phyloP scores from a whole-genome alignment of 75 land plant genomes.

The Azolla pinnata region DNA sequence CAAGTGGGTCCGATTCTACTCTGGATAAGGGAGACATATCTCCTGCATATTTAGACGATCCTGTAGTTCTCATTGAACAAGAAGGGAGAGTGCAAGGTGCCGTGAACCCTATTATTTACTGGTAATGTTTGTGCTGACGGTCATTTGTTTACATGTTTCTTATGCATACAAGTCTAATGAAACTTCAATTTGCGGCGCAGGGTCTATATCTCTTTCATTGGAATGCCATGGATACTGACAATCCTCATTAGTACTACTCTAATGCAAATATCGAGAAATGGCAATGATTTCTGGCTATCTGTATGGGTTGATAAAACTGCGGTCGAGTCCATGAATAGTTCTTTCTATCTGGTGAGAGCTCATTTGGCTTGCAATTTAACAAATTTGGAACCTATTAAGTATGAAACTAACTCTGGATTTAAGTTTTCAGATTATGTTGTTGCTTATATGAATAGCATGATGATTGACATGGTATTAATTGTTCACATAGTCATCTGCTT shows the following conservation, averaged over 20 bases:
- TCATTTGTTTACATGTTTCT: too few species aligned
- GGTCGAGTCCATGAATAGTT: slow-evolving; percentile 13
- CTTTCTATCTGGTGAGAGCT: slow-evolving; percentile 49
- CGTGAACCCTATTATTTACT: slow-evolving; percentile 20
- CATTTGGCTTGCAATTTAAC: background rate
- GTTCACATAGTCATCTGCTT: too few species aligned
- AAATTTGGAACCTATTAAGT: too few species aligned
- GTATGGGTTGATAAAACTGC: slow-evolving; percentile 70
- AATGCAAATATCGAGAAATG: slow-evolving; percentile 92
- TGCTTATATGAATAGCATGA: too few species aligned
- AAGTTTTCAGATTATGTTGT: too few species aligned
- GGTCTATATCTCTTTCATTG: slow-evolving; percentile 56
- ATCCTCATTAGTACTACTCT: slow-evolving; percentile 49
- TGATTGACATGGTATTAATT: too few species aligned
- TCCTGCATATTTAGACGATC: slow-evolving; percentile 1
- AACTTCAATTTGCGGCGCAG: slow-evolving; percentile 27
- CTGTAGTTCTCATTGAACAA: slow-evolving; percentile 21
- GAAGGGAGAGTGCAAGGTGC: slow-evolving; percentile 22
- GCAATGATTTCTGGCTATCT: slow-evolving; percentile 86
- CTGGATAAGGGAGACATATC: slow-evolving; percentile 10
- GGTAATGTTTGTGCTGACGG: slow-evolving; percentile 12
- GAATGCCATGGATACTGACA: slow-evolving; percentile 38
- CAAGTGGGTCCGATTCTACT: background rate
- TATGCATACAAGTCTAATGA: background rate
- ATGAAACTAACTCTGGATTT: too few species aligned